Base-by-base conservation (phyloP, 352 stramenopile species). In the Globisporangium cystogenes region DNA sequence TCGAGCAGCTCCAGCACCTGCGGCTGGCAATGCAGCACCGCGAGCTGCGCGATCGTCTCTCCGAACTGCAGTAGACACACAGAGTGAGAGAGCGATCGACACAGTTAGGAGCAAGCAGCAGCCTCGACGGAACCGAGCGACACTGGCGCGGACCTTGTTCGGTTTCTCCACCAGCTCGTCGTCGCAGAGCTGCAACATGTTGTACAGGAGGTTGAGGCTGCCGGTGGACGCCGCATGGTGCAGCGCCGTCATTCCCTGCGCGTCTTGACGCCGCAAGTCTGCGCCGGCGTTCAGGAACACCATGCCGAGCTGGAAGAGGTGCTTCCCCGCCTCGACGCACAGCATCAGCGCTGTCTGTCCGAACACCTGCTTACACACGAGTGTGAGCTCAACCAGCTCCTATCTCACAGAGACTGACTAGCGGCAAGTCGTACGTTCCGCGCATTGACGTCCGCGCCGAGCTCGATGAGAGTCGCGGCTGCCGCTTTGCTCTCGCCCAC, bases 331-430 rank as follows among this genome's bases (percentile, higher is more conserved):
- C 57, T 90, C 77, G 21, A 84, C 54, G 40, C 78, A 87, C 10
- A 89, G 24, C 77, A 90, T 91, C 21, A 90, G 39, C 4, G 76
- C 57, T 14, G 82, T 87, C 51, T 93, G 82, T 7, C 74, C 82
- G 66, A 87, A 87, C 3, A 90, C 67, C 79, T 93, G 24, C 15
- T 41, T 11, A n/a, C n/a, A 5, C n/a, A 43, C 4, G 33, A 39
- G 45, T 27, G 26, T n/a, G 23, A 24, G 26, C 18, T 23, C 45
- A 24, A 16, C 26, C n/a, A 14, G 26, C 57, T 7, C 14, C 18
- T 29, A 8, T 20, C 43, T n/a, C n/a, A n/a, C n/a, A n/a, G n/a
- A 48, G 15, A 45, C 2, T 43, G 41, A 27, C 16, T 39, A 6
- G 21, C 41, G 4, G 18, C 39, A 41, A 29, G 4, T 36, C 68